These are phyloP conservation scores for Ramaria sp. DNA, from an alignment of 768 basidiomycete species.

Conservation along the genomic window DNA sequence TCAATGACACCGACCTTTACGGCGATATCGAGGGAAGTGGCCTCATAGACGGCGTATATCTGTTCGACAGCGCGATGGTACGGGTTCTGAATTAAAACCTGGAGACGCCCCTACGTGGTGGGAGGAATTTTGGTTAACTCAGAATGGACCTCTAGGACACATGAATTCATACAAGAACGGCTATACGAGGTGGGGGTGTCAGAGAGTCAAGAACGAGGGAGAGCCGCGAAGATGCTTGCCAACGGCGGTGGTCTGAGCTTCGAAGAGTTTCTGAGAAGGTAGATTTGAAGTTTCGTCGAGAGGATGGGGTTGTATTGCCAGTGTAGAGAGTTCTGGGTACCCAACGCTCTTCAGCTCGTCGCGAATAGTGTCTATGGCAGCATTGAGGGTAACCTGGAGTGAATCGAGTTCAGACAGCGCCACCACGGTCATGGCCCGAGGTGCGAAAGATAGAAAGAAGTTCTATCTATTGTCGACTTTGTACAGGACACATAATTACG, in stretches of 20 bases:
- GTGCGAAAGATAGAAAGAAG: too few relatives aligned
- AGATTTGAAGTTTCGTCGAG: constrained; percentile 20
- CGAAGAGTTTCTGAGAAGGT: constrained; percentile 27
- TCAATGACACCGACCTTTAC: constrained; percentile 14
- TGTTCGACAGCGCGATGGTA: constrained; percentile 16
- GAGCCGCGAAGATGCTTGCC: constrained; percentile 22
- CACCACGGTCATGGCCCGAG: not conserved
- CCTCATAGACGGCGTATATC: constrained; percentile 13
- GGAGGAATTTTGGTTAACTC: not conserved
- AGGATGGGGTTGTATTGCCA: constrained; percentile 24
- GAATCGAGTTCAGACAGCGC: constrained; percentile 28
- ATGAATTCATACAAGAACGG: not conserved
- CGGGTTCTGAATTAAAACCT: constrained; percentile 12
- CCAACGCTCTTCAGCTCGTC: constrained; percentile 26
- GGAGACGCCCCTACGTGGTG: constrained; percentile 12
- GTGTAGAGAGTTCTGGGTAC: constrained; percentile 26
- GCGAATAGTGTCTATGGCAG: constrained; percentile 29
- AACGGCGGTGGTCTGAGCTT: constrained; percentile 25
- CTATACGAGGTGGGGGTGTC: not conserved
- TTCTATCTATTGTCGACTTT: too few relatives aligned
- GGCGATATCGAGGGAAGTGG: constrained; percentile 11
- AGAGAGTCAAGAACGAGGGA: not conserved
- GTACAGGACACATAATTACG: too few relatives aligned
- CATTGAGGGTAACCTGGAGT: constrained; percentile 29
- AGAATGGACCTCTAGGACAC: not conserved